Base-by-base conservation (phyloP, 1,139 yeast genomes). In the Pneumocystis canis region DNA sequence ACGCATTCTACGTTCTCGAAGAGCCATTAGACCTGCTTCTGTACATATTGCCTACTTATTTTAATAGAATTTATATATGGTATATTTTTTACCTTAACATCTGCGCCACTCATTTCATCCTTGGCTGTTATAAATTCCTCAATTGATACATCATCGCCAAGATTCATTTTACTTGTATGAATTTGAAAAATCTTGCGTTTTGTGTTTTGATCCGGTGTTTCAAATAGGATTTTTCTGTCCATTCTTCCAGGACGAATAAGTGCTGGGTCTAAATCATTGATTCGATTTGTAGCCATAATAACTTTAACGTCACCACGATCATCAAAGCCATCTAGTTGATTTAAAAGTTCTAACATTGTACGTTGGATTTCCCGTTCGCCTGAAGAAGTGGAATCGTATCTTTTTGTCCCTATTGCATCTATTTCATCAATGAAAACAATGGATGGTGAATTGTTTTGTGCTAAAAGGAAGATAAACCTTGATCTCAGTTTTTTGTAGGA, bases 331-430 rank as follows among this genome's bases (percentile, higher is more conserved):
- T 94, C 99, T 71, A 94, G 81, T 77, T 94, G 98, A 74, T 92
- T 94, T 71, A 94, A 81, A 71, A 94, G 79, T 76, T 94, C 98
- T 82, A 94, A 80, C 97, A 94, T 90, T 33, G 98, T 94, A 79
- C 98, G 84, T 77, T 94, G 98, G 69, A 94, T 89, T 77, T 94
- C 98, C 71, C 97, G 82, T 76, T 92, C 98, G 72, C 97, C 98
- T 53, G 98, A 97, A 40, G 96, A 86, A 33, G 92, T 83, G 0
- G 97, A 89, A 66, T 92, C 98, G 74, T 90, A 92, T 75, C 99
- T 84, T 75, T 92, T 92, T 28, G 96, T 87, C 75, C 98, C 99
- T 73, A 94, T 92, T 59, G 99, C 98, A 76, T 94, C 99, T 72
- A 94, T 92, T 77, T 94, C 99, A 76, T 94, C 99, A 69, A 94